Evolutionary conservation across 805 yeast species (phyloP).

Genomic region (Lipomyces japonicus): DNA sequence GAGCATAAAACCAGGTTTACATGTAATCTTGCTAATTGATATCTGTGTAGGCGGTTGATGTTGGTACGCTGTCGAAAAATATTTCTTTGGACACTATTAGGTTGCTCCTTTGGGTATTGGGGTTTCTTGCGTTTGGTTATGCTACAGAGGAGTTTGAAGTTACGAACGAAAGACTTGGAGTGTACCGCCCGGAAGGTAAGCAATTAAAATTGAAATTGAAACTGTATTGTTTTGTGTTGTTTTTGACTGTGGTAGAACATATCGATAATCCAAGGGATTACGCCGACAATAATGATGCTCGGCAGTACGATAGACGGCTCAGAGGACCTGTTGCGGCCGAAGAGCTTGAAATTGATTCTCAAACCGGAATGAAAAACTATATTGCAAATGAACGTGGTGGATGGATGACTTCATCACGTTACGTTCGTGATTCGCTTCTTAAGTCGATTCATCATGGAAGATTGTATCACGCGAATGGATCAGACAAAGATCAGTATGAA

Average conservation of each 20-base stretch:
- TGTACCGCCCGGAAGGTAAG: conserved; percentile 29
- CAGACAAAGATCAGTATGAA: conserved; percentile 23
- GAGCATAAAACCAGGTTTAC: background rate
- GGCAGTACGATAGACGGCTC: conserved; percentile 24
- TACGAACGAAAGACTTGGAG: conserved; percentile 29
- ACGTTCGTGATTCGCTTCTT: conserved; percentile 25
- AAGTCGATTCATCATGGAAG: conserved; percentile 28
- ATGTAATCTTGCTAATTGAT: background rate
- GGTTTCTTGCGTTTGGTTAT: conserved; percentile 30
- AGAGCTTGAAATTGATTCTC: conserved; percentile 29
- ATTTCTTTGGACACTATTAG: conserved; percentile 25
- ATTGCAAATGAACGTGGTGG: conserved; percentile 31
- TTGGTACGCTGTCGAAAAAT: conserved; percentile 27
- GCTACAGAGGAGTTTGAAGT: conserved; percentile 33
- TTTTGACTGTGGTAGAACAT: conserved; percentile 17
- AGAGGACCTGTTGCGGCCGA: conserved; percentile 29
- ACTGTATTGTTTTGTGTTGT: background rate
- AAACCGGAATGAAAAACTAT: conserved; percentile 32
- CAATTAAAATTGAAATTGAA: background rate
- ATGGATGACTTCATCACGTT: conserved; percentile 30
- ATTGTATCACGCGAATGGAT: conserved; percentile 10
- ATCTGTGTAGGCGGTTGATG: conserved; percentile 25
- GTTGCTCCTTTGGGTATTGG: conserved; percentile 28
- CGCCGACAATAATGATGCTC: conserved; percentile 29
- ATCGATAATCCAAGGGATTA: conserved; percentile 32